Conservation (phyloP, 306 rosid species). For the Neltuma alba region DNA sequence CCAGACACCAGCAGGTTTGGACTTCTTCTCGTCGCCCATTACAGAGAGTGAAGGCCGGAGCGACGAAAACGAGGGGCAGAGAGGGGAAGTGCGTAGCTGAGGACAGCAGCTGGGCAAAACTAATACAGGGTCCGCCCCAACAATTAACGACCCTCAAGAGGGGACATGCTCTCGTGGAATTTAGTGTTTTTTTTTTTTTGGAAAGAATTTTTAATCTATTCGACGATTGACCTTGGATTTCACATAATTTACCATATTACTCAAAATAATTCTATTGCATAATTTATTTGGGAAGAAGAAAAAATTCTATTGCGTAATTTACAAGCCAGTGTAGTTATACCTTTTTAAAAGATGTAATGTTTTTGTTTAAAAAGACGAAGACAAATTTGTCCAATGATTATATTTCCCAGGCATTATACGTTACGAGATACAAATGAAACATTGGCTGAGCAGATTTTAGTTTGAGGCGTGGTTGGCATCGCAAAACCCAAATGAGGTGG, state of each 20-base stretch:
- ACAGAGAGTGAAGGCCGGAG: conserved; percentile 13
- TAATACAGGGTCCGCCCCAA: not conserved
- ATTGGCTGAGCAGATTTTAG: too few relatives aligned
- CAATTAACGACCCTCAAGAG: not conserved
- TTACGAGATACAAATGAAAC: too few relatives aligned
- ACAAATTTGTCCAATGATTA: too few relatives aligned
- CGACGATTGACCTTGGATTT: not conserved
- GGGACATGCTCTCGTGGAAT: not conserved
- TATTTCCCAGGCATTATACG: too few relatives aligned
- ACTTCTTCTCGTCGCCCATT: conserved; percentile 94
- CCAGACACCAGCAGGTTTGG: conserved; percentile 72
- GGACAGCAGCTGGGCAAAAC: not conserved
- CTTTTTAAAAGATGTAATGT: too few relatives aligned
- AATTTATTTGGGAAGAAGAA: too few relatives aligned
- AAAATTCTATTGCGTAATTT: too few relatives aligned
- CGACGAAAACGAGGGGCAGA: conserved; percentile 38
- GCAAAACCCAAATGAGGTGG: too few relatives aligned
- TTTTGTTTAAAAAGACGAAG: too few relatives aligned
- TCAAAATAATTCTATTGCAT: too few relatives aligned
- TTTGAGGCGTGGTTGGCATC: too few relatives aligned
- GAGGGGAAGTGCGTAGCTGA: conserved; percentile 6
- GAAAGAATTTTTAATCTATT: not conserved
- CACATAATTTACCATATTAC: not conserved
- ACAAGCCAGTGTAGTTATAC: too few relatives aligned
- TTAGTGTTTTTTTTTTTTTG: not conserved